A percentile compares a stretch with the other conserved stretches of the same genome.
These are phyloP conservation scores for Phanerochaete sordida DNA, from an alignment of 768 basidiomycete genomes.

Conservation along the genomic window DNA sequence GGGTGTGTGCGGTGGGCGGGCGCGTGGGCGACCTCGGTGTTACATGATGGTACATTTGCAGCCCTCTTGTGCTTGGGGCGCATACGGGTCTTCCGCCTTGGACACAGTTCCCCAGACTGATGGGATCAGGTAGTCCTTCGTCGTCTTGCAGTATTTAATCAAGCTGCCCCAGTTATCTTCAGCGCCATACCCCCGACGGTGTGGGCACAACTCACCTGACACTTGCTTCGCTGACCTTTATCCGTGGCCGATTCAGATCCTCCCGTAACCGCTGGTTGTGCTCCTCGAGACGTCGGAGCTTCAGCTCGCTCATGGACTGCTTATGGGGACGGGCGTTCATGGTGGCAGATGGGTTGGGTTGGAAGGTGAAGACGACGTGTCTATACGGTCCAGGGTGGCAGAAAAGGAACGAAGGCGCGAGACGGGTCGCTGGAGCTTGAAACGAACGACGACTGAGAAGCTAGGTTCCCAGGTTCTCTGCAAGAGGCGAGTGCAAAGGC, in stretches of 20 bases:
- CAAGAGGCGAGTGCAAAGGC: not conserved
- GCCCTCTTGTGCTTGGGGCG: conserved; percentile 43
- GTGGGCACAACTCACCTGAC: conserved; percentile 42
- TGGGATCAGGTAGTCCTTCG: conserved; percentile 80
- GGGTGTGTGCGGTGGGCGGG: not conserved
- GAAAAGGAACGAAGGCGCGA: not conserved
- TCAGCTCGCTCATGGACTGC: conserved; percentile 80
- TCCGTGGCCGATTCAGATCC: conserved; percentile 67
- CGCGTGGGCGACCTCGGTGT: not conserved
- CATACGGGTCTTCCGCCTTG: conserved; percentile 90
- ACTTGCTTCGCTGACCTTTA: conserved; percentile 71
- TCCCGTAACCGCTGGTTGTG: conserved; percentile 72
- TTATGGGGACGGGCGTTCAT: conserved; percentile 34
- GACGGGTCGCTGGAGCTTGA: not conserved
- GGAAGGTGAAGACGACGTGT: not conserved
- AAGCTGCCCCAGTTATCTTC: conserved; percentile 37
- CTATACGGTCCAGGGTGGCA: not conserved
- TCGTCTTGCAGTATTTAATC: conserved; percentile 72
- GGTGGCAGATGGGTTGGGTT: not conserved
- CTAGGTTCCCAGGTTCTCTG: not conserved
- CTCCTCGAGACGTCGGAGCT: conserved; percentile 72
- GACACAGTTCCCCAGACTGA: conserved; percentile 97
- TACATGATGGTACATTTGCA: conserved; percentile 28
- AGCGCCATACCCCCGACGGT: not conserved
- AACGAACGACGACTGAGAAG: not conserved